phyloP scores from a whole-genome alignment of 306 rosid genomes.

The Trifolium fragiferum region DNA sequence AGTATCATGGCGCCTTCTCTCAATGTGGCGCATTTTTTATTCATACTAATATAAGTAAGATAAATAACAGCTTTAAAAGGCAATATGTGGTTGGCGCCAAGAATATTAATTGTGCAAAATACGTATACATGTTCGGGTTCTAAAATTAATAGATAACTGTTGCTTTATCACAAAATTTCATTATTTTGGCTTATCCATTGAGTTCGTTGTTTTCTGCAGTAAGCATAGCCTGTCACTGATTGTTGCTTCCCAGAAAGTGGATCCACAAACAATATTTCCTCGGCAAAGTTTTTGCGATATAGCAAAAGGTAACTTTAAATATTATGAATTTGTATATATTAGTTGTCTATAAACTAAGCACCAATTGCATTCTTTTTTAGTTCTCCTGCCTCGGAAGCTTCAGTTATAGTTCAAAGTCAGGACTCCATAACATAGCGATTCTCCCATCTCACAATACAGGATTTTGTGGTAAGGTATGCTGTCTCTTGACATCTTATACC shows the following conservation, averaged over 20 bases:
- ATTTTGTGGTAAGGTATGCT: conserved; percentile 48
- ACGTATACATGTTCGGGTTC: background rate
- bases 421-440: conserved; percentile 38
- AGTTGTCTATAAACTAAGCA: conserved; percentile 36
- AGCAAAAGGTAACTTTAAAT: conserved; percentile 64
- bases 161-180: conserved; percentile 10
- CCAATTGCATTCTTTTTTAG: conserved; percentile 49
- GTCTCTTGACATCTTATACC: conserved; percentile 15
- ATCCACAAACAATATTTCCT: conserved; percentile 66
- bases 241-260: conserved; percentile 61
- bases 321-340: conserved; percentile 8
- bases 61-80: conserved; percentile 22
- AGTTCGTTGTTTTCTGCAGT: conserved; percentile 63
- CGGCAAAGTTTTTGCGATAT: conserved; percentile 65
- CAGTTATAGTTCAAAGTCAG: conserved; percentile 41
- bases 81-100: conserved; percentile 5
- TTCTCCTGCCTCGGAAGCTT: conserved; percentile 61
- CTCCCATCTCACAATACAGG: conserved; percentile 30
- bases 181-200: conserved; percentile 26
- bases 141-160: background rate
- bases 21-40: conserved; percentile 2
- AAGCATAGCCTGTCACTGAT: conserved; percentile 55
- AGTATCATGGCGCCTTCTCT: conserved; percentile 10
- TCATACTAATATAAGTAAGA: conserved; percentile 23
- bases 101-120: conserved; percentile 16